Conservation (phyloP, 2,329 filamentous ascomycete genomes). For the Cladorrhinum sp. region DNA sequence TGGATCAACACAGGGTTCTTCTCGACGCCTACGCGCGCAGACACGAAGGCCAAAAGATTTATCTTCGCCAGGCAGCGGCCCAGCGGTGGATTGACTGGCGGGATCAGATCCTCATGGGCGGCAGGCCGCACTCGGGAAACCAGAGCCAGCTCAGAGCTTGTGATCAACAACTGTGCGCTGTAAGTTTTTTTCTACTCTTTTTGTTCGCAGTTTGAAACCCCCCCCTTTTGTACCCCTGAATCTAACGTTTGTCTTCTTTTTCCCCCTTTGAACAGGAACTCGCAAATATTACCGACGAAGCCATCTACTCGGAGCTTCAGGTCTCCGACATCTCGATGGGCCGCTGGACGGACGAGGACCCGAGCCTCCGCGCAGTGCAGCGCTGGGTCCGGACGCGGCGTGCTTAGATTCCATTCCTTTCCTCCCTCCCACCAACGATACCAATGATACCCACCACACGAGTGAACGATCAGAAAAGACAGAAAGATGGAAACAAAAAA, state of each 20-base stretch:
- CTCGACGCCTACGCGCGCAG: conserved; percentile 60
- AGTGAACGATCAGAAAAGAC: neutral
- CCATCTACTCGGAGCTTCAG: conserved; percentile 55
- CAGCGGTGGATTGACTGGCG: conserved; percentile 58
- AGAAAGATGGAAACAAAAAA: neutral
- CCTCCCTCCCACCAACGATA: neutral
- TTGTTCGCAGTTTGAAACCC: too few species aligned
- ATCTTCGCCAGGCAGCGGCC: conserved; percentile 57
- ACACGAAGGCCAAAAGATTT: conserved; percentile 64
- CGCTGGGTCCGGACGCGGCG: conserved; percentile 51
- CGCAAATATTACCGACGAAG: conserved; percentile 55
- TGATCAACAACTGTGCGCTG: conserved; percentile 55
- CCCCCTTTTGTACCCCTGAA: neutral
- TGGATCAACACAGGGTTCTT: conserved; percentile 43
- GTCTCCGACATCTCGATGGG: conserved; percentile 52
- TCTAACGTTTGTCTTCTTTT: neutral
- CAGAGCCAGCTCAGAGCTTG: conserved; percentile 50
- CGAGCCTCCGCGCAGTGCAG: conserved; percentile 54
- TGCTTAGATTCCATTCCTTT: conserved; percentile 9
- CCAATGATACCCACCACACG: neutral
- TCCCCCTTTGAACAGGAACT: conserved; percentile 46
- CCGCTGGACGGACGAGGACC: conserved; percentile 63
- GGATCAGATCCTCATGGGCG: conserved; percentile 51
- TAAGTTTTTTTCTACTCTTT: conserved; percentile 37
- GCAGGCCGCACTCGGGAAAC: conserved; percentile 46